These are phyloP conservation scores for Leccinellum luteum DNA, from an alignment of 768 basidiomycete species.

Conservation along the genomic window DNA sequence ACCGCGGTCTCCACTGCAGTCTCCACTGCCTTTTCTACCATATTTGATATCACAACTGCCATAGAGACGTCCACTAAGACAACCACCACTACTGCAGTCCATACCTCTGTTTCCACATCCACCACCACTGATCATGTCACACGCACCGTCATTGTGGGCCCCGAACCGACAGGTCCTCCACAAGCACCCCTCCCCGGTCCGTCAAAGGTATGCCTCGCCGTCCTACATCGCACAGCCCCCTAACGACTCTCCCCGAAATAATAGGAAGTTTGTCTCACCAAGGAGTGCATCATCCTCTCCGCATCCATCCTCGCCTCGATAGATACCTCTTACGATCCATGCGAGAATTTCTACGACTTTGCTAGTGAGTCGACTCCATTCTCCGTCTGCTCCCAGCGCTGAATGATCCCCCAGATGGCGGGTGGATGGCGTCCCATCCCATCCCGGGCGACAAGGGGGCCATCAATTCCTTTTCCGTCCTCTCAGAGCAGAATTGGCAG, in stretches of 20 bases:
- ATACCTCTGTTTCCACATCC: conserved; percentile 39
- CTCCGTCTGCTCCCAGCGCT: conserved; percentile 2
- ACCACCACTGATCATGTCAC: conserved; percentile 36
- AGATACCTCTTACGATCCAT: conserved; percentile 84
- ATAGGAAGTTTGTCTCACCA: conserved; percentile 68
- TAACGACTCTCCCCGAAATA: conserved; percentile 8
- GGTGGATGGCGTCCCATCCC: conserved; percentile 81
- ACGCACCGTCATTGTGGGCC: conserved; percentile 40
- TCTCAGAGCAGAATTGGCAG: conserved; percentile 74
- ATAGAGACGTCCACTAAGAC: conserved; percentile 43
- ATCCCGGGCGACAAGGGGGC: conserved; percentile 83
- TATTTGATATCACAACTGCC: conserved; percentile 34
- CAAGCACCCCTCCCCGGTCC: conserved; percentile 59
- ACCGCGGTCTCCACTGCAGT: conserved; percentile 35
- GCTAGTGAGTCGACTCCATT: conserved; percentile 61
- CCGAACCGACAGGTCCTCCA: conserved; percentile 40
- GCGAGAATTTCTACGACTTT: conserved; percentile 93
- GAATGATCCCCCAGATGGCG: conserved; percentile 56
- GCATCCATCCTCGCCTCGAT: conserved; percentile 78
- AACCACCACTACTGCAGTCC: conserved; percentile 36
- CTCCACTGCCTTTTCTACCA: conserved; percentile 30
- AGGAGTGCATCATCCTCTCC: conserved; percentile 80
- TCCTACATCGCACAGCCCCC: neutral
- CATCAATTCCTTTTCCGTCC: conserved; percentile 68
- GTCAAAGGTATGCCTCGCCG: conserved; percentile 41